These are phyloP conservation scores for Passiflora organensis DNA, from an alignment of 345 rosid genomes.

Conservation along the genomic window DNA sequence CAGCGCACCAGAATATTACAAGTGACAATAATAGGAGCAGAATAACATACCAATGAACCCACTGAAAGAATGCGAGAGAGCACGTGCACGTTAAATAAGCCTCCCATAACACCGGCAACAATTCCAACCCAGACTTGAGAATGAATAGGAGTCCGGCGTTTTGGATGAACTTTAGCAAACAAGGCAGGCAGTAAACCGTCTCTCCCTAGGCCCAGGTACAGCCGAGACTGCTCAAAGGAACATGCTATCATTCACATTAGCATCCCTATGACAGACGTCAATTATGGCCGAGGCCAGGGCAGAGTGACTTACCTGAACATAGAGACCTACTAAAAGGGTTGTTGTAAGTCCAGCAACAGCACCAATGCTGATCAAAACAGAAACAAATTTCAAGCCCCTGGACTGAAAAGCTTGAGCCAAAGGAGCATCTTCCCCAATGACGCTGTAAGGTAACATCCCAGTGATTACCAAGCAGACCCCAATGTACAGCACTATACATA, in stretches of 20 bases:
- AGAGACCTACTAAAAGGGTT: slow-evolving; percentile 88
- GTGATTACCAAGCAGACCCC: slow-evolving; percentile 89
- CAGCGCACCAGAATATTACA: too few species aligned
- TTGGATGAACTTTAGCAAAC: slow-evolving; percentile 80
- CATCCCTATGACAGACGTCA: slow-evolving; percentile 2
- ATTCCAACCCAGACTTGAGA: slow-evolving; percentile 96
- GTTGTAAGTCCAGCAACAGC: slow-evolving; percentile 99
- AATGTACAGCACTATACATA: slow-evolving; percentile 65
- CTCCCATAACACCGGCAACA: slow-evolving; percentile 70
- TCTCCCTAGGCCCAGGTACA: slow-evolving; percentile 91
- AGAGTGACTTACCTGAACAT: slow-evolving; percentile 72
- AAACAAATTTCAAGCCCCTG: slow-evolving; percentile 78
- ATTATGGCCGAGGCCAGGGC: slow-evolving; percentile 5
- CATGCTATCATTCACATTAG: slow-evolving; percentile 17
- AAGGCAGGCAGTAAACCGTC: slow-evolving; percentile 88
- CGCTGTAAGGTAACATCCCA: slow-evolving; percentile 84
- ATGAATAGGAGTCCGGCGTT: slow-evolving; percentile 73
- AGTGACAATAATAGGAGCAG: too few species aligned
- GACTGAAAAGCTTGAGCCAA: slow-evolving; percentile 75
- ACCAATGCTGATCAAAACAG: slow-evolving; percentile 75
- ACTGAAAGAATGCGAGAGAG: slow-evolving; percentile 96
- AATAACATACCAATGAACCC: slow-evolving; percentile 74
- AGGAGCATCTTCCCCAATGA: slow-evolving; percentile 88
- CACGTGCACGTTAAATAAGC: slow-evolving; percentile 68
- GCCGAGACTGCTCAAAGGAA: slow-evolving; percentile 64